These are phyloP conservation scores for Neofusicoccum ribis DNA, from an alignment of 2,329 filamentous ascomycete species.

Conservation along the genomic window DNA sequence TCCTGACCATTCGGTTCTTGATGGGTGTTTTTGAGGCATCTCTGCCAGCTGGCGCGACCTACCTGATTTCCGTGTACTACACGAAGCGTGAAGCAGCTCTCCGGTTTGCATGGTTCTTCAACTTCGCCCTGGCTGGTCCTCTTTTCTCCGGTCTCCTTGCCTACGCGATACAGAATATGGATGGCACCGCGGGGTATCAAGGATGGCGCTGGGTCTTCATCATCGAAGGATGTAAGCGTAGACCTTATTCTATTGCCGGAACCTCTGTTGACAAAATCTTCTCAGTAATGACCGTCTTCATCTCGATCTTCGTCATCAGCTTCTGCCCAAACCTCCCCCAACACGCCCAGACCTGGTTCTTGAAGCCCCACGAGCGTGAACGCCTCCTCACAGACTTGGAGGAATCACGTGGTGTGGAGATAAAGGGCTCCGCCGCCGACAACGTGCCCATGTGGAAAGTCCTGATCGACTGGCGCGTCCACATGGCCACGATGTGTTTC, in stretches of 20 bases:
- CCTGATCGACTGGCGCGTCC: constrained; percentile 44
- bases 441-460: background rate
- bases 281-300: background rate
- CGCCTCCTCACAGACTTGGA: background rate
- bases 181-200: constrained; percentile 49
- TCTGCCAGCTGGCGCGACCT: constrained; percentile 30
- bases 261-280: background rate
- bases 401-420: constrained; percentile 29
- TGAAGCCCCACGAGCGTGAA: background rate
- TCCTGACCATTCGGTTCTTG: constrained; percentile 32
- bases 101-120: constrained; percentile 11
- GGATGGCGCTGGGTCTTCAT: constrained; percentile 40
- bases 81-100: constrained; percentile 5
- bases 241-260: background rate
- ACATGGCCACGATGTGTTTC: constrained; percentile 40
- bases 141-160: constrained; percentile 53
- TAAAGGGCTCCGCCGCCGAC: constrained; percentile 20
- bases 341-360: background rate
- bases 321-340: background rate
- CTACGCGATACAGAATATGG: constrained; percentile 60
- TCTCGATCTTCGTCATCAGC: background rate
- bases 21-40: constrained; percentile 37
- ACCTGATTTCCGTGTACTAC: constrained; percentile 8
- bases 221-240: constrained; percentile 27
- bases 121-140: constrained; percentile 6